Percentiles rank a stretch among this genome's conserved stretches.
These are phyloP conservation scores for Backusella macrospora DNA, from an alignment of 192 early-diverging fungal genomes.

Conservation along the genomic window DNA sequence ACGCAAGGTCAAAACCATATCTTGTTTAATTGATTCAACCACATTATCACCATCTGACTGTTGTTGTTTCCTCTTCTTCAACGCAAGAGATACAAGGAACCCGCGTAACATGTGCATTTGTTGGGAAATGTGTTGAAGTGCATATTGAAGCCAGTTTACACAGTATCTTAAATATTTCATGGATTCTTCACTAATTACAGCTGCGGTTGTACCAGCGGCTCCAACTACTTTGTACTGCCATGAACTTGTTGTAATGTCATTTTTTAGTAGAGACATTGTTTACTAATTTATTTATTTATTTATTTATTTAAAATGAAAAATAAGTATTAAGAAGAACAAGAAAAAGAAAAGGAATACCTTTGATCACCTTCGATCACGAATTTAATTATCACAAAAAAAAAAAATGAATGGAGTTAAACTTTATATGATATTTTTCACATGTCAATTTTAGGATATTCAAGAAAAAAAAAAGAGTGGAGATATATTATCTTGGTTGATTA, in stretches of 20 bases:
- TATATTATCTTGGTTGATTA: no score
- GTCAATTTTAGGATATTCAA: no score
- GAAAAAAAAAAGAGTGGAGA: no score
- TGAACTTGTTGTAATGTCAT: constrained; percentile 22
- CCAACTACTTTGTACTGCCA: constrained; percentile 69
- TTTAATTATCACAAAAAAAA: no score
- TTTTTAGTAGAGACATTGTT: background rate
- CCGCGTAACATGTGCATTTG: constrained; percentile 67
- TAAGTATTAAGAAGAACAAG: no score
- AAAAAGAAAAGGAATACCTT: no score
- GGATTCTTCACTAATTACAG: constrained; percentile 86
- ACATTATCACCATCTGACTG: constrained; percentile 11
- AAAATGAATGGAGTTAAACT: no score
- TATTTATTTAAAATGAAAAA: no score
- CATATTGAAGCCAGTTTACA: constrained; percentile 85
- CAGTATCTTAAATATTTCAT: constrained; percentile 88
- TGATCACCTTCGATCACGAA: no score
- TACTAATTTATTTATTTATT: no score
- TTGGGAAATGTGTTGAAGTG: constrained; percentile 67
- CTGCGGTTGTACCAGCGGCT: constrained; percentile 66
- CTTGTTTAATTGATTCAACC: constrained; percentile 68
- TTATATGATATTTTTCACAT: no score
- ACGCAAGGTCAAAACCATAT: constrained; percentile 82
- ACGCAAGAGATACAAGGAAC: constrained; percentile 56
- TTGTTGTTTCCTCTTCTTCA: background rate